A percentile compares a stretch with the other conserved stretches of the same genome.
Conservation (phyloP, 768 basidiomycete species). For the Galerina sulciceps region DNA sequence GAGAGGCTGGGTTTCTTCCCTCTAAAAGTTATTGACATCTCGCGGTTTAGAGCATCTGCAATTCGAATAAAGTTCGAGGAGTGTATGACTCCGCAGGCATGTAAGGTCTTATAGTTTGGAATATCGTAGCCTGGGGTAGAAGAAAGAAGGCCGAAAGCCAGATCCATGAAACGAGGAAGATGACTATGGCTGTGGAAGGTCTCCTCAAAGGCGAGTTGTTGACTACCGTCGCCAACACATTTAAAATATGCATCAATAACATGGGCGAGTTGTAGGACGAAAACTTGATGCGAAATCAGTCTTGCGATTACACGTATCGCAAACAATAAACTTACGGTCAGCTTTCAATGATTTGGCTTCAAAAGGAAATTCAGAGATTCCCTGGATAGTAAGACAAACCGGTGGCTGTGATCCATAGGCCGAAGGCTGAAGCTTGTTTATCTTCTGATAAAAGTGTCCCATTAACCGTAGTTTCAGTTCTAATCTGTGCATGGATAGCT, state of each 20-base stretch:
- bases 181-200: too few species aligned
- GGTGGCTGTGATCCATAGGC: too few species aligned
- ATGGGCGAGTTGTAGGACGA: too few species aligned
- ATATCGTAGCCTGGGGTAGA: too few species aligned
- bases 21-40: background rate
- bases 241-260: too few species aligned
- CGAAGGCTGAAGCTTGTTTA: background rate
- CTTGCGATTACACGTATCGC: too few species aligned
- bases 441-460: background rate
- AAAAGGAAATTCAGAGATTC: background rate
- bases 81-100: background rate
- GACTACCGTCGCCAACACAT: too few species aligned
- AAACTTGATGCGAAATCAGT: too few species aligned
- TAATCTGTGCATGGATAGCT: background rate
- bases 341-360: background rate
- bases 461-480: constrained; percentile 4
- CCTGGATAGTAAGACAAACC: background rate
- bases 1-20: background rate
- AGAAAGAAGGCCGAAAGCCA: too few species aligned
- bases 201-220: too few species aligned
- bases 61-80: background rate
- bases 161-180: too few species aligned
- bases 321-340: background rate
- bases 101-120: too few species aligned
- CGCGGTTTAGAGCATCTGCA: background rate